Evolutionary conservation across 2,329 filamentous ascomycete genomes (phyloP).

Genomic region (Trichoderma arundinaceum): DNA sequence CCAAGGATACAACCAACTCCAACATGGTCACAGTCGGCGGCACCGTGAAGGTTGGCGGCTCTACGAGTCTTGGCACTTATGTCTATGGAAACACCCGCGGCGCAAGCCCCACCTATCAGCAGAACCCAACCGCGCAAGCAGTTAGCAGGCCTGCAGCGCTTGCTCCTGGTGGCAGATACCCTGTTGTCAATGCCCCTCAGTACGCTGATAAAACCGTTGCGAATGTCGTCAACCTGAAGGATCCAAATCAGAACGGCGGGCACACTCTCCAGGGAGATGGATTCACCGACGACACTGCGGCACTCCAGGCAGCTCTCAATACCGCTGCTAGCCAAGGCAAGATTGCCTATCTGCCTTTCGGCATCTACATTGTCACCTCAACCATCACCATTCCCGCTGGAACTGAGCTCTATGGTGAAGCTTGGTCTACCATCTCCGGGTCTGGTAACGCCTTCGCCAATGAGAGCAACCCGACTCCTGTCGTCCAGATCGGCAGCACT

Average conservation of each 20-base stretch:
- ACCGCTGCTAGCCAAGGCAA: conserved; percentile 54
- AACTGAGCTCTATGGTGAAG: conserved; percentile 30
- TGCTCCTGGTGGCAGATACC: conserved; percentile 28
- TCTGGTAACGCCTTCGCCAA: conserved; percentile 24
- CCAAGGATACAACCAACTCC: conserved; percentile 33
- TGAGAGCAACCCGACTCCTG: conserved; percentile 25
- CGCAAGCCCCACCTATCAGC: conserved; percentile 22
- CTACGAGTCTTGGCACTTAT: conserved; percentile 29
- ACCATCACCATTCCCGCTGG: conserved; percentile 55
- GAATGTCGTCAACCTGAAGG: conserved; percentile 30
- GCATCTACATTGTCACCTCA: conserved; percentile 57
- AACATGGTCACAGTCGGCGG: conserved; percentile 34
- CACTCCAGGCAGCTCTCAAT: conserved; percentile 63
- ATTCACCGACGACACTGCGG: conserved; percentile 62
- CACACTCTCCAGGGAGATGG: conserved; percentile 54
- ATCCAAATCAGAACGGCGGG: conserved; percentile 26
- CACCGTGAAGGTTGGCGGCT: conserved; percentile 28
- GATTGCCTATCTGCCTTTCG: conserved; percentile 63
- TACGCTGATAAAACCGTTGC: conserved; percentile 16
- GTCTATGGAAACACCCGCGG: conserved; percentile 29
- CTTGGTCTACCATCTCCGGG: conserved; percentile 31
- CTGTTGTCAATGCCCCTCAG: conserved; percentile 26
- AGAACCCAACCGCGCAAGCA: conserved; percentile 5
- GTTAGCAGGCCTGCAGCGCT: conserved; percentile 30
- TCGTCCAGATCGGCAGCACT: conserved; percentile 29